Conservation (phyloP, 2,329 filamentous ascomycete species). For the Geoglossum cookeanum region DNA sequence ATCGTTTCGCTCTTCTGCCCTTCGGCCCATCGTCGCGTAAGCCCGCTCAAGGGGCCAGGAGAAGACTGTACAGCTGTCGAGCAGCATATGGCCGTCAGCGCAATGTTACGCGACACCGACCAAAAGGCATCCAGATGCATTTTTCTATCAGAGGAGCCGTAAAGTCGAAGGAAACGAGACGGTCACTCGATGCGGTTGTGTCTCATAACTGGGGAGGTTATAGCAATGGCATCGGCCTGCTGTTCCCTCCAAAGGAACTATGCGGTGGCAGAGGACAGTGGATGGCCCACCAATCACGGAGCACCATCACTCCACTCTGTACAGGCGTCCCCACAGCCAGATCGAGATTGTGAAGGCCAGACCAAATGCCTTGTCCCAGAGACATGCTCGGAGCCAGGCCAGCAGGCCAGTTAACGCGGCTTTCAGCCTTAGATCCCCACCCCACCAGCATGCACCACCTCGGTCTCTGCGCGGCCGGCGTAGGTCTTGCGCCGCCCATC, state of each 20-base stretch:
- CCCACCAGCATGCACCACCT: no score
- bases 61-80: background rate
- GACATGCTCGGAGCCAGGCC: no score
- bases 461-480: no score
- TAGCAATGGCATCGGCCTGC: background rate
- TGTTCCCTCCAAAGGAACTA: background rate
- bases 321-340: no score
- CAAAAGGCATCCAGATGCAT: background rate
- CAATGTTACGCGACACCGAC: background rate
- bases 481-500: no score
- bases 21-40: background rate
- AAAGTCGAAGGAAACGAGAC: background rate
- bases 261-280: background rate
- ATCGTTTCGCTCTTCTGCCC: constrained; percentile 4
- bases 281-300: no score
- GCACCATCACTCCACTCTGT: no score
- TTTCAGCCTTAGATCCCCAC: no score
- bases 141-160: background rate
- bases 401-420: no score
- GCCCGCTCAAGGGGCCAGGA: background rate
- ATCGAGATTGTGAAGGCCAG: no score
- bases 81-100: background rate
- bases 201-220: background rate
- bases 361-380: no score
- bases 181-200: background rate